A percentile compares a stretch with the other conserved stretches of the same genome.
Evolutionary conservation across 768 basidiomycete genomes (phyloP).

Genomic region (Leccinum olivaceopallidum): DNA sequence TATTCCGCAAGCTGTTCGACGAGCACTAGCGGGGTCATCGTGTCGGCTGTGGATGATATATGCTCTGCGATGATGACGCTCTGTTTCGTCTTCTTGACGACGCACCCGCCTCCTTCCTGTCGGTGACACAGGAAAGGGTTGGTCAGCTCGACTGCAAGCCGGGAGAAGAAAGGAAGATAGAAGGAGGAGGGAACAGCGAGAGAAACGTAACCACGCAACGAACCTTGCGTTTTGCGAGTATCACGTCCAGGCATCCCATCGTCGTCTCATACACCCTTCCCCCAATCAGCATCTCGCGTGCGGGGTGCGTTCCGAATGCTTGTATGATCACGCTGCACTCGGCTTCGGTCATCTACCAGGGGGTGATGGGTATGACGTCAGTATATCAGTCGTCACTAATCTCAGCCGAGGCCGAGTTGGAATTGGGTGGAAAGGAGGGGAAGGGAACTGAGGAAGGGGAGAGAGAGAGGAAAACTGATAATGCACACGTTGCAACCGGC

Average conservation of each 20-base stretch:
- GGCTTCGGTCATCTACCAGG: constrained; percentile 22
- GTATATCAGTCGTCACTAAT: neutral
- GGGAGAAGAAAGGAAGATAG: too few relatives aligned
- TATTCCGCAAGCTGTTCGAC: constrained; percentile 26
- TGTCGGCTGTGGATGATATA: constrained; percentile 3
- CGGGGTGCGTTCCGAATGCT: constrained; percentile 23
- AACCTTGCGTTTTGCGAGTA: constrained; percentile 27
- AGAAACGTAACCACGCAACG: neutral
- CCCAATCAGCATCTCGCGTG: constrained; percentile 25
- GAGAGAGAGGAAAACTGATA: neutral
- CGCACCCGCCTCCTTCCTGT: constrained; percentile 24
- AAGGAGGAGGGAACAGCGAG: neutral
- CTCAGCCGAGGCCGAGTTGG: neutral
- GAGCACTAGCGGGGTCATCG: constrained; percentile 13
- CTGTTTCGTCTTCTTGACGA: constrained; percentile 28
- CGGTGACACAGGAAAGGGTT: neutral
- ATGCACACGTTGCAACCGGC: constrained; percentile 27
- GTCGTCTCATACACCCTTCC: constrained; percentile 25
- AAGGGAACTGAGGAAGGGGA: too few relatives aligned
- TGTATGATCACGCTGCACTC: constrained; percentile 22
- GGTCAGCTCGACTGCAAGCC: neutral
- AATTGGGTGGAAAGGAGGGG: too few relatives aligned
- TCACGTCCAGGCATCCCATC: constrained; percentile 30
- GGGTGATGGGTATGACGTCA: neutral
- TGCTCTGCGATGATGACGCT: constrained; percentile 30